phyloP scores from a whole-genome alignment of 2,329 filamentous ascomycete species.

The Fragosphaeria purpurea region DNA sequence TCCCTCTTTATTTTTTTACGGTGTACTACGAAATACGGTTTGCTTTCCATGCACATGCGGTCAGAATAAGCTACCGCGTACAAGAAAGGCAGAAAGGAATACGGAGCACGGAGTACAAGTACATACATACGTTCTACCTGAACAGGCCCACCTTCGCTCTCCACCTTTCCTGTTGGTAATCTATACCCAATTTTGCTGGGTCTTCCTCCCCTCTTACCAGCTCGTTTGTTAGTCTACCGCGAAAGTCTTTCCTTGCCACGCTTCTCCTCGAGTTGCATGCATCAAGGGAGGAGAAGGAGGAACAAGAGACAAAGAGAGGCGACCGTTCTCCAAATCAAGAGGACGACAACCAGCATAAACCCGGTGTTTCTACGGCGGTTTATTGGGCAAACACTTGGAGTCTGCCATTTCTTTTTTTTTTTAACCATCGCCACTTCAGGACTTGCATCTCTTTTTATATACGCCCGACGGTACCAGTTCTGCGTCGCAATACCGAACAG shows the following conservation, averaged over 20 bases:
- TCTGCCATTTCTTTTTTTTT: background rate
- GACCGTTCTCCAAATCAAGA: no score
- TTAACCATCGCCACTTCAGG: background rate
- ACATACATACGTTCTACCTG: background rate
- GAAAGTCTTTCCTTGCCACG: background rate
- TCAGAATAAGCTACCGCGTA: no score
- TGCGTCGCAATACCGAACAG: no score
- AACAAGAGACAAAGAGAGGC: no score
- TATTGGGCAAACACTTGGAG: no score
- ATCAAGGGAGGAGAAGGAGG: no score
- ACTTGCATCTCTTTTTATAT: background rate
- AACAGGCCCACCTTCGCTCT: slow-evolving; percentile 1
- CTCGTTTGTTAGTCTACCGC: background rate
- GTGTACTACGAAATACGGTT: no score
- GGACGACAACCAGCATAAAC: no score
- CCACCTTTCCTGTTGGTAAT: slow-evolving; percentile 3
- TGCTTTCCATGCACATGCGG: no score
- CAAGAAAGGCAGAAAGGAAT: no score
- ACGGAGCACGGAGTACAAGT: background rate
- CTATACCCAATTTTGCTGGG: slow-evolving; percentile 1
- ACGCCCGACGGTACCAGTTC: no score
- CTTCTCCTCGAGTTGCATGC: background rate
- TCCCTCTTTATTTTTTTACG: background rate
- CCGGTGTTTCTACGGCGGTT: no score
- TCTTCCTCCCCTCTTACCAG: background rate